Base-by-base conservation (phyloP, 345 rosid genomes). In the Eucalyptus victrix region DNA sequence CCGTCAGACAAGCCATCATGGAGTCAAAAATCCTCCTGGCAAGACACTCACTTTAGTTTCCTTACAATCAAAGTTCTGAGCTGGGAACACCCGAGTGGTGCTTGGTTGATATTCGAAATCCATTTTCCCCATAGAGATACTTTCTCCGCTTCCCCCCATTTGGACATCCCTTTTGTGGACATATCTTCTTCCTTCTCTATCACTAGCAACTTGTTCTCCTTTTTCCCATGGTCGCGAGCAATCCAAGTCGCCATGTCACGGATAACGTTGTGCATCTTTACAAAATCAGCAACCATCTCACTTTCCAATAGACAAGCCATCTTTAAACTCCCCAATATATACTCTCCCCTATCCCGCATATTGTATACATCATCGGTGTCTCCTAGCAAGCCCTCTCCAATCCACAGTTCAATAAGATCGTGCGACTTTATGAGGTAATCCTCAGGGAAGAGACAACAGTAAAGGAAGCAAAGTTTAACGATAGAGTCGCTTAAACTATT, bases 201-300 rank as follows among this genome's bases (percentile, higher is more conserved):
- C 12, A 50, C 60, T 11, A 88, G 10, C 10, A 32, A 18, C 23
- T 49, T 32, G n/a, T 69, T 49, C 49, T 69, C 69, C 58, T 0
- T 15, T 17, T 26, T 3, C 24, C 76, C 80, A 5, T 19, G 87
- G 3, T 89, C 80, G 3, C n/a, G 5, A 26, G 87, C 32, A 3
- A 89, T 16, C 90, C 90, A 91, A 26, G 54, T 85, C 4, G 92
- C 90, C 93, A 90, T 91, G 40, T 89, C 90, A 4, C 88, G 90
- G 28, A 93, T 10, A 6, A 92, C 28, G 4, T 91, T 92, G 40
- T 92, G 93, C 93, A 92, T 91, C 45, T 83, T 88, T 19, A 91
- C 65, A 53, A 0, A 49, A 13, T 13, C 0, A 49, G 0, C 1
- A 49, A 1, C 3, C 17, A 1, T 14, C 51, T 3, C 81, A 3